Base-by-base conservation (phyloP, 2,329 filamentous ascomycete genomes). In the Madurella fahalii region DNA sequence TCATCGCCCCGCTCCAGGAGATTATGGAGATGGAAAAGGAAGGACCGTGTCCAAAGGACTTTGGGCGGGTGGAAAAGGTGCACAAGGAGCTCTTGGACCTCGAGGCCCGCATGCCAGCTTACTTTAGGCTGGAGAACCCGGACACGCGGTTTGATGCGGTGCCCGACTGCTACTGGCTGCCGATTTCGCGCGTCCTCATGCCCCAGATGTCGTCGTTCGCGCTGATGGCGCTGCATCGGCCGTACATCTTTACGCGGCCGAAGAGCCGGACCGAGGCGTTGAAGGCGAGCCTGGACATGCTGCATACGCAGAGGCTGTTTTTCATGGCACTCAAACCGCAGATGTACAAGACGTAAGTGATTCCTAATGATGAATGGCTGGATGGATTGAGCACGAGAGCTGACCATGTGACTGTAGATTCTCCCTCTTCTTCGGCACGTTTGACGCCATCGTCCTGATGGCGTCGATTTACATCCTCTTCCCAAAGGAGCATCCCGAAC, bases 391-490 rank as follows among this genome's bases (percentile, higher is more conserved):
- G 25, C 25, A 25, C 25, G 25, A 25, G 8, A n/a, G 12, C 17
- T 47, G 39, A 47, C 47, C 39, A n/a, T 30, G 18, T n/a, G 15
- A 47, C 32, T 12, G 2, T 42, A 76, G 72, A 20, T 81, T 81
- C 60, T 73, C 77, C 15, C 71, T 85, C 3, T 84, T 85, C 64
- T 84, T 83, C 50, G 81, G 80, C 50, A 84, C 80, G 7, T 85
- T 86, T 56, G 83, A 86, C 61, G 82, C 83, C 13, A 77, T 84
- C 17, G 80, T 85, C 15, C 72, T 85, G 52, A 73, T 84, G 50
- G 78, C 82, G 0, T 78, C 80, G 16, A 78, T 85, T 32, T 84
- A 80, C 63, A 84, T 85, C 34, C 65, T 85, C 9, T 83, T 83
- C 57, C 82, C 82, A 1, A 72, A 70, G 18, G 81, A 84, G 61